These are phyloP conservation scores for Rubus parviflorus DNA, from an alignment of 306 rosid species.

Conservation along the genomic window DNA sequence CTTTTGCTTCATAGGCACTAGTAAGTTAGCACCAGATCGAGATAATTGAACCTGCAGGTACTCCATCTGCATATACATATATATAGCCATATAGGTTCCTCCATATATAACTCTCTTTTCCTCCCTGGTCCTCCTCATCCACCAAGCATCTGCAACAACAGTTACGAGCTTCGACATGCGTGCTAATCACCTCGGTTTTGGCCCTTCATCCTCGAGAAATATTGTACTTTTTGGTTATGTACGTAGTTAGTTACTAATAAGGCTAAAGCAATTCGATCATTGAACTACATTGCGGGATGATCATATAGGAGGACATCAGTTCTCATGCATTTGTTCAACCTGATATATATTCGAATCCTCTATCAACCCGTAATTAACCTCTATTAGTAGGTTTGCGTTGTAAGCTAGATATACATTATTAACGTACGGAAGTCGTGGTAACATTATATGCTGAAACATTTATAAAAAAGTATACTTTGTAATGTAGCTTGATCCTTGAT, in stretches of 20 bases:
- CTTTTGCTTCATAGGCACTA: too few relatives aligned
- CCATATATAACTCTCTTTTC: background rate
- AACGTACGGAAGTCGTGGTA: too few relatives aligned
- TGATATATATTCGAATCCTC: background rate
- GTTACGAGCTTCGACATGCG: background rate
- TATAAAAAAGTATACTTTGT: background rate
- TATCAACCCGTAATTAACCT: background rate
- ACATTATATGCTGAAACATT: too few relatives aligned
- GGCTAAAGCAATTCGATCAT: background rate
- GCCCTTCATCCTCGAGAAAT: too few relatives aligned
- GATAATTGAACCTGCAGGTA: background rate
- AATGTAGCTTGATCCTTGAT: background rate
- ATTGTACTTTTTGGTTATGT: too few relatives aligned
- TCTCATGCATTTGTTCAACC: background rate
- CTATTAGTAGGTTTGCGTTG: background rate
- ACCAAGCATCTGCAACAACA: background rate
- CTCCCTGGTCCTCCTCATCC: too few relatives aligned
- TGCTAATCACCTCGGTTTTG: background rate
- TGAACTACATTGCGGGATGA: background rate
- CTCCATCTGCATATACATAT: too few relatives aligned
- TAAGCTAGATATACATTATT: background rate
- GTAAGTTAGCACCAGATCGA: background rate
- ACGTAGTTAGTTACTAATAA: too few relatives aligned
- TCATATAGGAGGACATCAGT: background rate
- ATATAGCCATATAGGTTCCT: too few relatives aligned